phyloP scores from a whole-genome alignment of 495 filamentous ascomycete species.

The Xylaria telfairii region DNA sequence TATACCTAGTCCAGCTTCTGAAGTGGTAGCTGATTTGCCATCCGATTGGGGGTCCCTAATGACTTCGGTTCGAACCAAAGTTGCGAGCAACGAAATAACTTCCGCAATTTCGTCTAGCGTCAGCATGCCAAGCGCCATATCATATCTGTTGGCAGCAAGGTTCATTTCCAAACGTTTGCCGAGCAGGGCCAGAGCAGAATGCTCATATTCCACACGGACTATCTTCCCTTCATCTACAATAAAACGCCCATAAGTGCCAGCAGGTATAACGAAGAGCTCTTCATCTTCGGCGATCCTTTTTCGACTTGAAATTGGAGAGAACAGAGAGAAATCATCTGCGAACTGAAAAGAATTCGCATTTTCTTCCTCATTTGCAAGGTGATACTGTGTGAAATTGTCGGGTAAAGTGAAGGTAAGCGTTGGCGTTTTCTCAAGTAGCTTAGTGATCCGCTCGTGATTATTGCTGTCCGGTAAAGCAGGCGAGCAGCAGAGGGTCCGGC shows the following conservation, averaged over 20 bases:
- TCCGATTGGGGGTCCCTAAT: slow-evolving; percentile 35
- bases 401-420: slow-evolving; percentile 77
- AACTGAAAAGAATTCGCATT: slow-evolving; percentile 72
- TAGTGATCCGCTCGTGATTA: slow-evolving; percentile 55
- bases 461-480: slow-evolving; percentile 52
- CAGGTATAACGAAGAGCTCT: slow-evolving; percentile 59
- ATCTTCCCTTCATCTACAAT: slow-evolving; percentile 64
- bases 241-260: slow-evolving; percentile 72
- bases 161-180: slow-evolving; percentile 72
- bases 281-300: slow-evolving; percentile 39
- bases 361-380: slow-evolving; percentile 80
- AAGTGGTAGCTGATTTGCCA: slow-evolving; percentile 28
- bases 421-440: slow-evolving; percentile 66
- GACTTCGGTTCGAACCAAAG: slow-evolving; percentile 47
- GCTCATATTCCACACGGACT: slow-evolving; percentile 67
- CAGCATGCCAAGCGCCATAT: slow-evolving; percentile 43
- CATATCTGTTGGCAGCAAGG: slow-evolving; percentile 47
- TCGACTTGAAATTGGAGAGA: slow-evolving; percentile 45
- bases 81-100: slow-evolving; percentile 48
- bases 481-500: slow-evolving; percentile 44
- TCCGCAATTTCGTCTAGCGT: slow-evolving; percentile 46
- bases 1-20: slow-evolving; percentile 53
- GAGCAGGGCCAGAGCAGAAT: slow-evolving; percentile 78
- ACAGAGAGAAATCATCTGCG: slow-evolving; percentile 57
- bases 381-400: slow-evolving; percentile 68